A percentile compares a stretch with the other conserved stretches of the same genome.
Conservation (phyloP, 805 yeast genomes). For the Wickerhamiella cacticola region DNA sequence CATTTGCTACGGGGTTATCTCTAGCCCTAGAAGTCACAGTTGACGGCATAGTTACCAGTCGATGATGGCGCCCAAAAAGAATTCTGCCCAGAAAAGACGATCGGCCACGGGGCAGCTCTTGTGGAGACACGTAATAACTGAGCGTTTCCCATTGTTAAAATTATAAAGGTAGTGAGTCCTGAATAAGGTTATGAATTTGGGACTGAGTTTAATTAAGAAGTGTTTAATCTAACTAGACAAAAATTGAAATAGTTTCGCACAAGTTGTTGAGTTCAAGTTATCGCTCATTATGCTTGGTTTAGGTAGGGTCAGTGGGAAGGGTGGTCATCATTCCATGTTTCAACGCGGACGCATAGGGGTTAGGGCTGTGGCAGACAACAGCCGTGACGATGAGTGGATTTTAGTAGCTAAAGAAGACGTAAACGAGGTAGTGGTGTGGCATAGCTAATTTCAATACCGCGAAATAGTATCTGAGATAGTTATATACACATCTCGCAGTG, state of each 20-base stretch:
- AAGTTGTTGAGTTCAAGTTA: not conserved
- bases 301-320: conserved; percentile 2
- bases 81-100: too few relatives aligned
- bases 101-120: too few relatives aligned
- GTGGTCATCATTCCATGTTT: conserved; percentile 6
- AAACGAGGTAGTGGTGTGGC: too few relatives aligned
- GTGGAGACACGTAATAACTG: too few relatives aligned
- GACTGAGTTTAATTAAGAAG: not conserved
- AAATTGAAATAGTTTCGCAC: not conserved
- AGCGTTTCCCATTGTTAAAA: not conserved
- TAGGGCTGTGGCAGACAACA: not conserved
- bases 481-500: not conserved
- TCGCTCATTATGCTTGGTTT: not conserved
- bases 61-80: too few relatives aligned
- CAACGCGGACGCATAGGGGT: not conserved
- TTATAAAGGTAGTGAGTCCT: not conserved
- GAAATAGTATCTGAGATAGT: not conserved
- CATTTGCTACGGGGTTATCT: too few relatives aligned
- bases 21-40: too few relatives aligned
- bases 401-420: too few relatives aligned
- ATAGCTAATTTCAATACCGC: too few relatives aligned
- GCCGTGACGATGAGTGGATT: conserved; percentile 1
- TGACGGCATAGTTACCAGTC: too few relatives aligned
- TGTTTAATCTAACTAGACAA: too few relatives aligned
- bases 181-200: not conserved